Conservation (phyloP, 805 yeast species). For the Kodamaea fukazawae region DNA sequence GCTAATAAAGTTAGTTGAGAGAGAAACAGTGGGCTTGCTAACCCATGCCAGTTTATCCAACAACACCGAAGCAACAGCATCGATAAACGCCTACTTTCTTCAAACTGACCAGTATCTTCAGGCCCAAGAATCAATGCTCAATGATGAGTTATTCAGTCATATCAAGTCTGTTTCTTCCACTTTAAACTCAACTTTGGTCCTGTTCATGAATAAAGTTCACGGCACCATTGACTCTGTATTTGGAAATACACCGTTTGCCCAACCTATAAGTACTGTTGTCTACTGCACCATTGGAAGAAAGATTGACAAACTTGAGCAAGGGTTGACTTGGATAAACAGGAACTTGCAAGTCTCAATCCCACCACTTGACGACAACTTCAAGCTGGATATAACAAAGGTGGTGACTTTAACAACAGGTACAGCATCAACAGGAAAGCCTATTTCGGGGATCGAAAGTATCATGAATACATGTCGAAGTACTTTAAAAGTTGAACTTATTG, state of each 20-base stretch:
- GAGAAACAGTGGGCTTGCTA: not conserved
- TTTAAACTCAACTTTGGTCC: constrained; percentile 58
- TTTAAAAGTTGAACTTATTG: constrained; percentile 9
- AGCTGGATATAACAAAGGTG: constrained; percentile 4
- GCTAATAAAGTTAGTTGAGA: constrained; percentile 33
- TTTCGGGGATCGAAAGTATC: not conserved
- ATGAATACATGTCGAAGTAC: constrained; percentile 5
- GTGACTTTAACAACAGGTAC: not conserved
- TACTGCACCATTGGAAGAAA: constrained; percentile 80
- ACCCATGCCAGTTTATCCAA: not conserved
- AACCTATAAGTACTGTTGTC: constrained; percentile 64
- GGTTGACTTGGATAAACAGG: constrained; percentile 74
- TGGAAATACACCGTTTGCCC: constrained; percentile 62
- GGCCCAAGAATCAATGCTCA: constrained; percentile 50
- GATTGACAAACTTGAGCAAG: constrained; percentile 60
- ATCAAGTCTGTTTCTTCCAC: constrained; percentile 54
- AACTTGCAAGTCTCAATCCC: constrained; percentile 63
- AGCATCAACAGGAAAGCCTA: not conserved
- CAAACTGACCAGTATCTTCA: constrained; percentile 53
- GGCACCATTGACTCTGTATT: constrained; percentile 57
- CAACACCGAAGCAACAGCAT: too few species aligned
- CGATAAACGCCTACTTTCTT: constrained; percentile 8
- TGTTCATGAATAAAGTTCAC: constrained; percentile 60
- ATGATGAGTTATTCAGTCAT: constrained; percentile 66
- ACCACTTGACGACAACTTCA: constrained; percentile 3